Evolutionary conservation across 2,329 filamentous ascomycete genomes (phyloP).

Genomic region (Lojkania enalia): DNA sequence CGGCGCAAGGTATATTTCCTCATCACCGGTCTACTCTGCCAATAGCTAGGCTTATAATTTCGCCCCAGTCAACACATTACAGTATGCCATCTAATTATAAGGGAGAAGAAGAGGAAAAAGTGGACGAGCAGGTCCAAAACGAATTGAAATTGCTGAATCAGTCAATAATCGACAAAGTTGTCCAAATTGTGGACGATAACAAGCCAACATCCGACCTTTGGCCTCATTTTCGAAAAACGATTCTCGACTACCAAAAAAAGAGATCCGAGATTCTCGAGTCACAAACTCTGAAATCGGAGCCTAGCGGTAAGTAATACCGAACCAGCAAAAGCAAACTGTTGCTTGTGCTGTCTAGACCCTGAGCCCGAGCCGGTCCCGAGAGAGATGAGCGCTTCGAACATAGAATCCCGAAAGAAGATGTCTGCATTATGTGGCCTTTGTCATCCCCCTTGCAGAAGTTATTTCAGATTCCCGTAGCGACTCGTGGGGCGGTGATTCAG

Average conservation of each 20-base stretch:
- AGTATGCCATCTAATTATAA: slow-evolving; percentile 2
- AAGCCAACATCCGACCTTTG: slow-evolving; percentile 6
- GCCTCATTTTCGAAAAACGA: slow-evolving; percentile 6
- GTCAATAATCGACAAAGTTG: slow-evolving; percentile 6
- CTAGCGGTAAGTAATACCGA: slow-evolving; percentile 2
- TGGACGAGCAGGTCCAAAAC: slow-evolving; percentile 1
- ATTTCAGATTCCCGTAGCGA: slow-evolving; percentile 3
- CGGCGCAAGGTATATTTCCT: no score
- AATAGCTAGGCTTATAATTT: no score
- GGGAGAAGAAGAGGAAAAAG: neutral
- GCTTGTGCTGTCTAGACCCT: slow-evolving; percentile 4
- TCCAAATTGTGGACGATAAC: slow-evolving; percentile 4
- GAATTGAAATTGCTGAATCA: slow-evolving; percentile 8
- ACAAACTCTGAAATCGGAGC: slow-evolving; percentile 5
- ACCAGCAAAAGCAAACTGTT: slow-evolving; percentile 3
- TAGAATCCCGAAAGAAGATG: slow-evolving; percentile 7
- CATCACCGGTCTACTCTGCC: no score
- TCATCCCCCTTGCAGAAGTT: slow-evolving; percentile 4
- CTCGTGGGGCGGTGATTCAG: slow-evolving; percentile 1
- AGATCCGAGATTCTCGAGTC: slow-evolving; percentile 5
- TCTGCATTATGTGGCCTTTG: slow-evolving; percentile 6
- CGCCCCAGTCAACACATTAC: no score
- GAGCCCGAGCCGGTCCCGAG: slow-evolving; percentile 1
- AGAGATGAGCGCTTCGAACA: slow-evolving; percentile 4
- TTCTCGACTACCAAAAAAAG: slow-evolving; percentile 4